These are phyloP conservation scores for Fusarium coicis DNA, from an alignment of 2,329 filamentous ascomycete species.

Conservation along the genomic window DNA sequence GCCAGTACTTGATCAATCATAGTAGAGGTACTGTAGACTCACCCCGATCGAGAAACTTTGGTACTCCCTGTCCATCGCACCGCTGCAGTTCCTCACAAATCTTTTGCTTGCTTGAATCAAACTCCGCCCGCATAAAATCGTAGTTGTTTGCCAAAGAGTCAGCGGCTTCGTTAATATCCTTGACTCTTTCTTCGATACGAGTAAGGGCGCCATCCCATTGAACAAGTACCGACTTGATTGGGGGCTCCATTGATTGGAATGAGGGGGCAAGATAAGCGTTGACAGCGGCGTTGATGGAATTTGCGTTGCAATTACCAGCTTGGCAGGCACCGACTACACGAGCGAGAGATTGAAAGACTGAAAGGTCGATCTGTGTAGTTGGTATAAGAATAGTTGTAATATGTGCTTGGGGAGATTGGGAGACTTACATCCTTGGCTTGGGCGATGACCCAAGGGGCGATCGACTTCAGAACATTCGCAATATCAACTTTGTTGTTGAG, in stretches of 20 bases:
- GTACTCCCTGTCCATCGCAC: neutral
- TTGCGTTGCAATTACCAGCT: neutral
- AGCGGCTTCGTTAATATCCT: neutral
- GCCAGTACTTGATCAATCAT: fast-evolving
- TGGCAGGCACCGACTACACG: neutral
- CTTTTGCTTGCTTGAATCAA: neutral
- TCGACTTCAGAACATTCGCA: neutral
- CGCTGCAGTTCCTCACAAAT: neutral
- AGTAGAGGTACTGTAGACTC: fast-evolving
- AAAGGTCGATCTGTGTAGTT: neutral
- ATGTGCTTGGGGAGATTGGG: fast-evolving
- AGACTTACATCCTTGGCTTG: neutral
- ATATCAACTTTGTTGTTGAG: neutral
- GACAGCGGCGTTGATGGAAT: neutral
- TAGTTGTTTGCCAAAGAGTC: neutral
- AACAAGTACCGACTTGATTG: neutral
- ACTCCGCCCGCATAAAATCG: neutral
- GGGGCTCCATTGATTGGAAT: neutral
- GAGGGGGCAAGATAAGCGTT: neutral
- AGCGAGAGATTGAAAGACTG: neutral
- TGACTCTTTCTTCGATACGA: neutral
- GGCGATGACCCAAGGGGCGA: neutral
- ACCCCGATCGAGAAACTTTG: neutral
- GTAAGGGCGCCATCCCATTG: neutral
- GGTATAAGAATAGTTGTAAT: neutral